Percentiles rank a stretch among this genome's conserved stretches.
These are phyloP conservation scores for Aspergillus kassunensis DNA, from an alignment of 495 filamentous ascomycete genomes.

Conservation along the genomic window DNA sequence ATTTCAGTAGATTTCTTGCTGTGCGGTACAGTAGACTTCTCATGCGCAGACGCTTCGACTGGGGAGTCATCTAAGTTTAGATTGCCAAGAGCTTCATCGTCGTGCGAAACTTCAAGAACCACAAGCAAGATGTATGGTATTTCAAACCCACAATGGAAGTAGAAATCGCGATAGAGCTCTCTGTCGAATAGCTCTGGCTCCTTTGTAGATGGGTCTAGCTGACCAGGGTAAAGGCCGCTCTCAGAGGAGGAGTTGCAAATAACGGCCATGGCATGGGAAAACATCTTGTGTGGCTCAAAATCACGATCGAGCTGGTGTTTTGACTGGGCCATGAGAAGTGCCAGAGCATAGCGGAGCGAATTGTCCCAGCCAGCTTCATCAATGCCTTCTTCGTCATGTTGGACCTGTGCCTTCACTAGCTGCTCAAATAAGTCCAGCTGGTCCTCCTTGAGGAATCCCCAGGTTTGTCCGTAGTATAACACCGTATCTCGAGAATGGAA, in stretches of 20 bases:
- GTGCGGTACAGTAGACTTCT: neutral
- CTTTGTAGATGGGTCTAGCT: neutral
- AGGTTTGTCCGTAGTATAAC: neutral
- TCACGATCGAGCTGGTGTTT: conserved; percentile 1
- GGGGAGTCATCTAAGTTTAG: neutral
- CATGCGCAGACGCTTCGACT: no score
- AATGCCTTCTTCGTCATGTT: conserved; percentile 3
- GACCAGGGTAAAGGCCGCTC: conserved; percentile 3
- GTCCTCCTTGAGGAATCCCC: neutral
- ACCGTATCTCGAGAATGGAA: conserved; percentile 5
- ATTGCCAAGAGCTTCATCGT: neutral
- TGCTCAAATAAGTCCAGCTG: neutral
- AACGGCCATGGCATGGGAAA: neutral
- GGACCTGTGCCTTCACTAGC: conserved; percentile 2
- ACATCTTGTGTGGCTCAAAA: conserved; percentile 2
- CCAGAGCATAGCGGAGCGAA: neutral
- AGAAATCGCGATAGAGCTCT: conserved; percentile 9
- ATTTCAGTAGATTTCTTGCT: neutral
- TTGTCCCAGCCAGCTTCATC: conserved; percentile 8
- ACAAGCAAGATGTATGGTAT: conserved; percentile 4
- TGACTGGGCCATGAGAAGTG: conserved; percentile 5
- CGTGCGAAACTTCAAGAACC: neutral
- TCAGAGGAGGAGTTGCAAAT: conserved; percentile 4
- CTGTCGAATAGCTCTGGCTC: conserved; percentile 2
- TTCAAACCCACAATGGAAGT: conserved; percentile 8